These are phyloP conservation scores for Adansonia gregorii DNA, from an alignment of 441 rosid species.

Conservation along the genomic window DNA sequence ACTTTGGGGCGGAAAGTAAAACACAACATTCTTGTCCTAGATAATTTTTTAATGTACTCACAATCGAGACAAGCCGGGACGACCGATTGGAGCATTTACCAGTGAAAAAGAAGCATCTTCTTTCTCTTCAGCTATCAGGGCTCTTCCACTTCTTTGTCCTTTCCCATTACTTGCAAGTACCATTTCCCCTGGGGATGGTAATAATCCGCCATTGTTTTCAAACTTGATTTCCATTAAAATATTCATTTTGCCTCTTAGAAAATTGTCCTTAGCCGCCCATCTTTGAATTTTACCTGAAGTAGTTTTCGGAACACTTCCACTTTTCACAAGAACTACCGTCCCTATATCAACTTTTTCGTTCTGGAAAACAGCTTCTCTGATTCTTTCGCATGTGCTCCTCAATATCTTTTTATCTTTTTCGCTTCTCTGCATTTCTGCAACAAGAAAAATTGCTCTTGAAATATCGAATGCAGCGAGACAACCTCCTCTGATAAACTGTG, in stretches of 20 bases:
- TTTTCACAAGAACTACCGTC: constrained; percentile 48
- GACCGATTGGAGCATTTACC: constrained; percentile 21
- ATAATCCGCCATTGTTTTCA: neutral
- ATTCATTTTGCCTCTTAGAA: constrained; percentile 41
- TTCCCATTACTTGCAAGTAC: neutral
- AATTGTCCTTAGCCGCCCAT: constrained; percentile 52
- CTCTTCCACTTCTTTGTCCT: constrained; percentile 21
- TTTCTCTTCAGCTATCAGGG: neutral
- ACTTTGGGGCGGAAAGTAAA: neutral
- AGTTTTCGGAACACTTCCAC: constrained; percentile 55
- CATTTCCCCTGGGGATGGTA: neutral
- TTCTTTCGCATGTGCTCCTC: constrained; percentile 43
- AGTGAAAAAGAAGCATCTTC: constrained; percentile 1
- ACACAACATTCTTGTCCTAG: neutral
- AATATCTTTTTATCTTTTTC: constrained; percentile 25
- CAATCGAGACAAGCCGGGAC: constrained; percentile 33
- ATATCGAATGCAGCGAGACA: constrained; percentile 53
- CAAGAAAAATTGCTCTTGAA: constrained; percentile 36
- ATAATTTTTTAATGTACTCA: constrained; percentile 15
- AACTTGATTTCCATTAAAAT: constrained; percentile 40
- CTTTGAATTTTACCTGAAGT: constrained; percentile 69
- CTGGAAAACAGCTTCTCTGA: constrained; percentile 38
- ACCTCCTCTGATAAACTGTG: constrained; percentile 51
- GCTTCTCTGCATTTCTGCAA: constrained; percentile 54
- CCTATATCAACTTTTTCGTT: constrained; percentile 47